Conservation (phyloP, 2,329 filamentous ascomycete species). For the Xylaria digitata region DNA sequence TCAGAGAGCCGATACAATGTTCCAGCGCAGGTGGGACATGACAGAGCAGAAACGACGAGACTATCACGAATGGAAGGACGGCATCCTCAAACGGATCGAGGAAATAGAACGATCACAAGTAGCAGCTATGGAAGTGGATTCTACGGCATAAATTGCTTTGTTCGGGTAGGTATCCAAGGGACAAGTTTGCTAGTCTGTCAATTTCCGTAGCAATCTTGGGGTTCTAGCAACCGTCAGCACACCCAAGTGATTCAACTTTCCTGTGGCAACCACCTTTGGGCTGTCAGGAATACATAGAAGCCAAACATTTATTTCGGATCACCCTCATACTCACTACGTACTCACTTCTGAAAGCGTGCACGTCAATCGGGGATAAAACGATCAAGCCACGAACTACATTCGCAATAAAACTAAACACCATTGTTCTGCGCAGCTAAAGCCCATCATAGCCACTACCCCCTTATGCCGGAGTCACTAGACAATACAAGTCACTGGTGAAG, state of each 20-base stretch:
- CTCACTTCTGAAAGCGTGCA: not conserved
- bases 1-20: conserved; percentile 73
- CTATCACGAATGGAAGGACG: conserved; percentile 73
- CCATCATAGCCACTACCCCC: not conserved
- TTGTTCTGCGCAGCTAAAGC: not conserved
- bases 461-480: not conserved
- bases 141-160: conserved; percentile 24
- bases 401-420: not conserved
- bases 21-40: conserved; percentile 77
- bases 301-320: not conserved
- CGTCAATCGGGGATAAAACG: not conserved
- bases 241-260: not conserved
- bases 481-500: not conserved
- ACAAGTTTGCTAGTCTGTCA: not conserved
- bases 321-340: not conserved
- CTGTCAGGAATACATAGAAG: not conserved
- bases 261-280: not conserved
- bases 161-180: not conserved
- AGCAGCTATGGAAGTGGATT: conserved; percentile 39
- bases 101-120: conserved; percentile 54
- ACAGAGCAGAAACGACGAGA: conserved; percentile 70
- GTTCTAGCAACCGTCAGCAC: not conserved
- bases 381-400: not conserved
- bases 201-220: not conserved
- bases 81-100: conserved; percentile 67